Conservation (phyloP, 352 stramenopile genomes). For the Phytophthora pseudosyringae region DNA sequence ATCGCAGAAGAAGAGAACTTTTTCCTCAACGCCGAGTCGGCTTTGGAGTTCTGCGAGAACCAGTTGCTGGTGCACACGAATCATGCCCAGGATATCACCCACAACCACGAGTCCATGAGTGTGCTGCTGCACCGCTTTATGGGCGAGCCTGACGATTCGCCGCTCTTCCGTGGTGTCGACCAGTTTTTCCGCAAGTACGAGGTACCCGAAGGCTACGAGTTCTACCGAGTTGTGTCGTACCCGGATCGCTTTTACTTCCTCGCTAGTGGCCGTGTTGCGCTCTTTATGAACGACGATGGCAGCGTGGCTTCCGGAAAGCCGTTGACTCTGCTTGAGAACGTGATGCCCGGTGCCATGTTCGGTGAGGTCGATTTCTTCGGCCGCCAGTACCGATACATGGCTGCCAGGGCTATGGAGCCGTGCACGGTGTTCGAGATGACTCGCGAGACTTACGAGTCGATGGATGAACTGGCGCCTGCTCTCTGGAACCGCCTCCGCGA, state of each 20-base stretch:
- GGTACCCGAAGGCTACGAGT: constrained; percentile 64
- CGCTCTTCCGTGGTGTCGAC: constrained; percentile 70
- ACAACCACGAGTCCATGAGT: constrained; percentile 62
- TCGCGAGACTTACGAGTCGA: constrained; percentile 65
- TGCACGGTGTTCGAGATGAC: constrained; percentile 80
- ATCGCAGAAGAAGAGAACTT: constrained; percentile 73
- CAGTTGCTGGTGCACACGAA: constrained; percentile 51
- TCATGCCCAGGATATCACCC: constrained; percentile 33
- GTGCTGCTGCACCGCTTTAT: constrained; percentile 84
- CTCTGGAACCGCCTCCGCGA: constrained; percentile 83
- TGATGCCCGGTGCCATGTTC: constrained; percentile 84
- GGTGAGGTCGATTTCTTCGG: constrained; percentile 89
- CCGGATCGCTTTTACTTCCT: constrained; percentile 82
- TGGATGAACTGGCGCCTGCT: constrained; percentile 58
- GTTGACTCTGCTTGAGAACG: constrained; percentile 67
- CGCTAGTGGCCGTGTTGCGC: constrained; percentile 65
- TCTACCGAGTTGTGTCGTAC: constrained; percentile 74
- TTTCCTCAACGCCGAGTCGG: constrained; percentile 72
- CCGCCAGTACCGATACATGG: constrained; percentile 71
- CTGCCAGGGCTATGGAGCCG: constrained; percentile 48
- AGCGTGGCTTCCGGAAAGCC: constrained; percentile 53
- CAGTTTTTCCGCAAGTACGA: constrained; percentile 66
- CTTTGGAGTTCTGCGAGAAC: constrained; percentile 84
- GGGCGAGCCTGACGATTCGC: constrained; percentile 70
- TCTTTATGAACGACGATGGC: constrained; percentile 83